A percentile compares a stretch with the other conserved stretches of the same genome.
Evolutionary conservation across 768 basidiomycete species (phyloP).

Genomic region (Leccinum variicolor): DNA sequence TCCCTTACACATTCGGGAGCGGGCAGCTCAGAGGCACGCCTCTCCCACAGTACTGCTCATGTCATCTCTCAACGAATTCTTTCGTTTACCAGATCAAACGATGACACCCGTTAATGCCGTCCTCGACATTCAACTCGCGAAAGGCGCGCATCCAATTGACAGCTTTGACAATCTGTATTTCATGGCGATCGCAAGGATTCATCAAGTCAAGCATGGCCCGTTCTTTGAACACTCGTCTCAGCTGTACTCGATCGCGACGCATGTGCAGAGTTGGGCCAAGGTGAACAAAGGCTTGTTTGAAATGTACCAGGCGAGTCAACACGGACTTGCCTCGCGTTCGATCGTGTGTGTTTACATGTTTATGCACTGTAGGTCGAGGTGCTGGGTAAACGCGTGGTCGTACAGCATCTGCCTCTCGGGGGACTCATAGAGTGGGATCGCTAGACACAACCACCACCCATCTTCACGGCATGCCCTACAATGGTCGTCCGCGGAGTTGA

Average conservation of each 20-base stretch:
- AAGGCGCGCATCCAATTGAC: slow-evolving; percentile 20
- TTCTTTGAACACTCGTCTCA: slow-evolving; percentile 94
- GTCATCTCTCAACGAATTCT: slow-evolving; percentile 1
- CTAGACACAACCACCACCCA: slow-evolving; percentile 1
- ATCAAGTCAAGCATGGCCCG: slow-evolving; percentile 78
- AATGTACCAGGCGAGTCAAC: slow-evolving; percentile 80
- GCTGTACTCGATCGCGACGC: slow-evolving; percentile 78
- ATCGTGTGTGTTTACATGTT: slow-evolving; percentile 4
- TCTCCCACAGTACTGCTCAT: neutral
- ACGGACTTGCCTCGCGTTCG: neutral
- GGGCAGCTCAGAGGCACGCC: slow-evolving; percentile 75
- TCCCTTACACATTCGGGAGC: slow-evolving; percentile 89
- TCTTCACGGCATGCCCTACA: neutral
- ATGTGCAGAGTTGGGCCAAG: slow-evolving; percentile 90
- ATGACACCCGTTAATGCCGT: slow-evolving; percentile 63
- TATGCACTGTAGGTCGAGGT: slow-evolving; percentile 68
- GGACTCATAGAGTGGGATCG: slow-evolving; percentile 70
- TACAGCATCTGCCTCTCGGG: slow-evolving; percentile 89
- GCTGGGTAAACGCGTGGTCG: slow-evolving; percentile 92
- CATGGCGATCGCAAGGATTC: slow-evolving; percentile 73
- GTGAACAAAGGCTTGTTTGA: slow-evolving; percentile 88
- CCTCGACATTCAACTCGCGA: slow-evolving; percentile 47
- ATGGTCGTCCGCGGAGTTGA: slow-evolving; percentile 18
- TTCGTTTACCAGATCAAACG: slow-evolving; percentile 50
- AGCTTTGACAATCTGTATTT: slow-evolving; percentile 71